Evolutionary conservation across 306 rosid species (phyloP).

Genomic region (Abrus precatorius): DNA sequence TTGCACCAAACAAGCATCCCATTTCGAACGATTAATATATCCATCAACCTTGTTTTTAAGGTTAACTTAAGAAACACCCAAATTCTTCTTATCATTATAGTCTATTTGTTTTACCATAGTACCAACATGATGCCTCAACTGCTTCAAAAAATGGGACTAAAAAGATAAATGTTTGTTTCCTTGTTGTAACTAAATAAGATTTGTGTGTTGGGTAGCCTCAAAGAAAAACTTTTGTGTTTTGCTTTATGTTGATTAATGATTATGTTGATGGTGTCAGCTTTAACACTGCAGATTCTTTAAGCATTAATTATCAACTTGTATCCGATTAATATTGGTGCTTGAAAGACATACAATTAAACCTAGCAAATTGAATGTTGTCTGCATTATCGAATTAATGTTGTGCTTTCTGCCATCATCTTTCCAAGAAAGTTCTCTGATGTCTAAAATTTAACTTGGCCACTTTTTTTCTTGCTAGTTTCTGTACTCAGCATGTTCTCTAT

Average conservation of each 20-base stretch:
- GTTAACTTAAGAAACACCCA: neutral
- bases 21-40: neutral
- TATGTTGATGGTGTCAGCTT: conserved; percentile 3
- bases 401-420: neutral
- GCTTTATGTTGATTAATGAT: neutral
- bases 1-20: neutral
- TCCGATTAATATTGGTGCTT: neutral
- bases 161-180: neutral
- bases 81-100: neutral
- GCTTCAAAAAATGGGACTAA: neutral
- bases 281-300: neutral
- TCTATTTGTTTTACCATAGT: neutral
- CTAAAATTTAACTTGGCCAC: neutral
- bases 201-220: neutral
- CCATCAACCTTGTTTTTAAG: neutral
- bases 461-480: neutral
- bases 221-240: neutral
- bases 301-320: neutral
- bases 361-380: neutral
- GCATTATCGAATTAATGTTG: neutral
- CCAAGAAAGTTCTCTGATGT: neutral
- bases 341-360: neutral
- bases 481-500: neutral
- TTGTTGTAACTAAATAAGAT: conserved; percentile 4
- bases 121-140: neutral